These are phyloP conservation scores for Annulohypoxylon maeteangense DNA, from an alignment of 495 filamentous ascomycete genomes.

Conservation along the genomic window DNA sequence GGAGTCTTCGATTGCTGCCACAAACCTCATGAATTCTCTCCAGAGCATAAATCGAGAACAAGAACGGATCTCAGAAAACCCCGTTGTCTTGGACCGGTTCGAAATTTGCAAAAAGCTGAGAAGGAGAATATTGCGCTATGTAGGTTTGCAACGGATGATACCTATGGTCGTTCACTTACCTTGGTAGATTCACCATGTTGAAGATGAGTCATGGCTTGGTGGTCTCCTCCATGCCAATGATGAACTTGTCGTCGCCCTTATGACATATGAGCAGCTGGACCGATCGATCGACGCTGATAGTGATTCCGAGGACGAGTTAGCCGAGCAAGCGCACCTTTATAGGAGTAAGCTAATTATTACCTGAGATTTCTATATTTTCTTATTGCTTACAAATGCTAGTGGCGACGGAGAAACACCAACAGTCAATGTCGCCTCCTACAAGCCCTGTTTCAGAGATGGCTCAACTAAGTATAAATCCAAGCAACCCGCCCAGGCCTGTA, in stretches of 20 bases:
- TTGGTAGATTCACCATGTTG: slow-evolving; percentile 78
- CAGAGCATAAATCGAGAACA: slow-evolving; percentile 91
- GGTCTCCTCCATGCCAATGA: slow-evolving; percentile 85
- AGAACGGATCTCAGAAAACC: slow-evolving; percentile 86
- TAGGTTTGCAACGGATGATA: slow-evolving; percentile 46
- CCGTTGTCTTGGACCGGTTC: slow-evolving; percentile 77
- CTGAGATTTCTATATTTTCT: neutral
- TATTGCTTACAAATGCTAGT: slow-evolving; percentile 52
- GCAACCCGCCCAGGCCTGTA: slow-evolving; percentile 49
- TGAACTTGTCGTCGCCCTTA: slow-evolving; percentile 87
- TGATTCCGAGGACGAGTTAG: slow-evolving; percentile 82
- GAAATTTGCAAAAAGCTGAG: slow-evolving; percentile 87
- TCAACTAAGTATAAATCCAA: slow-evolving; percentile 50
- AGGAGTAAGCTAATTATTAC: slow-evolving; percentile 52
- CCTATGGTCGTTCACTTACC: slow-evolving; percentile 16
- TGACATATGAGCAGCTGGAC: slow-evolving; percentile 93
- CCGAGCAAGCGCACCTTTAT: slow-evolving; percentile 65
- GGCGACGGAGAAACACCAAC: slow-evolving; percentile 61
- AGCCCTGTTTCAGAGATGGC: slow-evolving; percentile 52
- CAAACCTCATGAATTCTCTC: slow-evolving; percentile 88
- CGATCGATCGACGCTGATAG: slow-evolving; percentile 97
- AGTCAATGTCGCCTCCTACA: slow-evolving; percentile 52
- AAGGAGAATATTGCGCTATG: slow-evolving; percentile 85
- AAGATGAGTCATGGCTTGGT: slow-evolving; percentile 83
- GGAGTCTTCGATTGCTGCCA: slow-evolving; percentile 85